Conservation (phyloP, 768 basidiomycete species). For the Podaxis sp. region DNA sequence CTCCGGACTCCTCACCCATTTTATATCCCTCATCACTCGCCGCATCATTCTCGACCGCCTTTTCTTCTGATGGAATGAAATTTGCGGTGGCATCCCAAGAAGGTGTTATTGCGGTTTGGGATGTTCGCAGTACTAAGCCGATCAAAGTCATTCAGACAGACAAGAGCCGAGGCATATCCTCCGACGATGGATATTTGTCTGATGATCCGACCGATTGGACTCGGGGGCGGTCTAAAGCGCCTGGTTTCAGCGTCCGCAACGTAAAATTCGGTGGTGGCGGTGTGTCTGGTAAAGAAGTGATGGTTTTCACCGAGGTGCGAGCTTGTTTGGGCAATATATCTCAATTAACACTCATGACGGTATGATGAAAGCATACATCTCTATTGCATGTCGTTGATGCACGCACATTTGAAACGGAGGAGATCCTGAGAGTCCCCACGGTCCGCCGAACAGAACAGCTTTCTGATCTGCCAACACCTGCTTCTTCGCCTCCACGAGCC, state of each 20-base stretch:
- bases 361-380: slow-evolving; percentile 15
- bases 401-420: slow-evolving; percentile 17
- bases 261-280: slow-evolving; percentile 20
- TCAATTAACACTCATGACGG: neutral
- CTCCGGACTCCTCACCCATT: slow-evolving; percentile 17
- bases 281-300: slow-evolving; percentile 17
- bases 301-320: slow-evolving; percentile 19
- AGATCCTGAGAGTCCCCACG: slow-evolving; percentile 17
- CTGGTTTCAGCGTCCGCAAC: slow-evolving; percentile 19
- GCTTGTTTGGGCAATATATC: neutral
- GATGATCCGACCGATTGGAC: slow-evolving; percentile 22
- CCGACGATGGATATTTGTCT: slow-evolving; percentile 16
- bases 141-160: slow-evolving; percentile 21
- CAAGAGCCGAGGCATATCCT: slow-evolving; percentile 19
- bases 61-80: slow-evolving; percentile 18
- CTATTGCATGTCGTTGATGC: slow-evolving; percentile 20
- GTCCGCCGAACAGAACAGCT: slow-evolving; percentile 3
- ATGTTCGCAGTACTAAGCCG: slow-evolving; percentile 19
- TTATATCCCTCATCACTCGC: slow-evolving; percentile 20
- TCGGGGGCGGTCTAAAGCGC: slow-evolving; percentile 14
- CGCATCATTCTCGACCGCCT: slow-evolving; percentile 20
- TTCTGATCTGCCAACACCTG: slow-evolving; percentile 1
- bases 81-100: slow-evolving; percentile 21
- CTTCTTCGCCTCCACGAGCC: slow-evolving; percentile 1
- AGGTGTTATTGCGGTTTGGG: slow-evolving; percentile 20